Evolutionary conservation across 73 alveolate species (phyloP), one percentile per base, ranked within the genome.

Genomic region (Paramecium caudatum): DNA sequence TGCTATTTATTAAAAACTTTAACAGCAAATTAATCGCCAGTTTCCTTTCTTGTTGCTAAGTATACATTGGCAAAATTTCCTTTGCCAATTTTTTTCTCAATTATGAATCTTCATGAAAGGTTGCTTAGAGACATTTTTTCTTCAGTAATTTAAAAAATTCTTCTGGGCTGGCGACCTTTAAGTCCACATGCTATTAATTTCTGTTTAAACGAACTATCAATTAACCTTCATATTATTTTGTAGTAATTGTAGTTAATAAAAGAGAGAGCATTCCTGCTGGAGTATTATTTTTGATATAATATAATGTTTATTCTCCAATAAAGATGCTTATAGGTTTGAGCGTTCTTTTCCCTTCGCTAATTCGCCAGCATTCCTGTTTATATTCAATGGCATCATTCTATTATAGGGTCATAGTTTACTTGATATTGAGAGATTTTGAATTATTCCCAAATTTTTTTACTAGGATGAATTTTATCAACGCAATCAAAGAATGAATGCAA

Each of bases 41-140:
- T 50, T 36, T 21, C 21, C 47, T 80, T 91, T 80, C 92, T 83
- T 47, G 68, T 37, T 5, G 93, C 96, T 50, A 93, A 84, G 78
- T 83, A 93, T 3, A 93, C 96, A 16, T 63, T 93, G 2, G 94
- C 96, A 93, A 78, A 93, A 15, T 83, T 82, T 23, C 96, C 96
- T 32, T 85, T 82, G 1, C 96, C 96, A 43, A 93, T 91, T 25
- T 61, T 30, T 47, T 93, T 93, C 1, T 6, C 15, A 16, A 74
- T 68, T 8, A 13, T 74, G 8, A 16, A 12, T 30, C 88, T 19
- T n/a, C 47, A 41, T 74, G 88, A 13, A 74, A 74, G 32, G 25
- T 19, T 7, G 43, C 19, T 2, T 41, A 10, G 3, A 74, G 17
- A 13, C 69, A 41, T 25, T 21, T 41, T 9, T 30, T n/a, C 17